Base-by-base conservation (phyloP, 2,329 filamentous ascomycete species). In the Fusarium globosum region DNA sequence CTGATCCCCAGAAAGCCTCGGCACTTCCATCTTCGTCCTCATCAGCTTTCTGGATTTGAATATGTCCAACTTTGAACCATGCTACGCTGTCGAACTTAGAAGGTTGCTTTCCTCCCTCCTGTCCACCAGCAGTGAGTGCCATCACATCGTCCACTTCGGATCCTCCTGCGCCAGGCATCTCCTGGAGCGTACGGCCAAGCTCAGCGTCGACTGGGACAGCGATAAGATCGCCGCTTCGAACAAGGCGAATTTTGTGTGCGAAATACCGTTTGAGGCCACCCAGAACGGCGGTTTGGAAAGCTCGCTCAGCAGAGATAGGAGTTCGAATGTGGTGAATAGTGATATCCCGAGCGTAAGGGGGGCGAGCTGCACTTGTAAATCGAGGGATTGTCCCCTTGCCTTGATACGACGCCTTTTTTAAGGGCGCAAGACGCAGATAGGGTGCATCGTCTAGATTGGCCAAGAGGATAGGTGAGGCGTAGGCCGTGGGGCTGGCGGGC, bases 41-140 rank as follows among this genome's bases (percentile, higher is more conserved):
- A 76, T 85, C 91, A 75, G 79, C 82, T 75, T 84, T 90, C 79
- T 85, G 85, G 11, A 87, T 83, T 62, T 86, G 86, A 59, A 97
- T 91, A 67, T 94, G 93, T 43, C 93, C 92, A 45, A 99, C 93
- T 73, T 92, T 94, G 86, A 98, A 98, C 96, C 96, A 99, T 13
- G 94, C 95, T 26, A 97, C 93, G 36, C 86, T 89, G 81, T 88
- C 90, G 74, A 83, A 85, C 76, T 73, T 84, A 64, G 72, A 80
- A 43, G 65, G 59, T 18, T 77, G 71, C 38, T 75, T 77, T 23
- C 77, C 77, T 26, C 68, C 63, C 23, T 80, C 78, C 38, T 76
- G 74, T 6, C 76, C 79, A 16, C 76, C 81, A 13, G 83, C 88
- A 36, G 89, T 87, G 69, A 90, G 82, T 3, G 87, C 85, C 77